Evolutionary conservation across 768 basidiomycete species (phyloP).

Genomic region (Xerocomus spinulosus): DNA sequence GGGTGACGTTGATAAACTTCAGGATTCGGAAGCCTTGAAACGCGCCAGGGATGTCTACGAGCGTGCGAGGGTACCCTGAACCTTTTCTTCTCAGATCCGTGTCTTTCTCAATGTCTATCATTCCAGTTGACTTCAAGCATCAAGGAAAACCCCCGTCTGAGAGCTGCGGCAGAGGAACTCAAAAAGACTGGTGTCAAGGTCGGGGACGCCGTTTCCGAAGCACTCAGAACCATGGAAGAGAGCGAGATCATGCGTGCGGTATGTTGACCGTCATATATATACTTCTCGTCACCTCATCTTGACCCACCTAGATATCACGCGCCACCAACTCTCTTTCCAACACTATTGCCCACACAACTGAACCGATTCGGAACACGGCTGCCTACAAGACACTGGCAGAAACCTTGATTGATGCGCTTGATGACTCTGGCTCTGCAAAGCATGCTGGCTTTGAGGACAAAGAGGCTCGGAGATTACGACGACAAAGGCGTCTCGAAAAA

Average conservation of each 20-base stretch:
- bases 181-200: conserved; percentile 86
- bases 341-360: conserved; percentile 84
- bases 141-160: conserved; percentile 89
- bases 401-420: conserved; percentile 85
- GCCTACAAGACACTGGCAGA: conserved; percentile 92
- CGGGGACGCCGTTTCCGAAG: conserved; percentile 90
- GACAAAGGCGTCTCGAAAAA: conserved; percentile 79
- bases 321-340: conserved; percentile 83
- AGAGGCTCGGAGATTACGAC: conserved; percentile 76
- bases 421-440: conserved; percentile 89
- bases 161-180: conserved; percentile 91
- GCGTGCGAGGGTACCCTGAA: conserved; percentile 84
- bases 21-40: conserved; percentile 96
- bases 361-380: conserved; percentile 93
- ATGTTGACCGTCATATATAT: conserved; percentile 27
- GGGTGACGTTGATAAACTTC: conserved; percentile 95
- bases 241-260: conserved; percentile 87
- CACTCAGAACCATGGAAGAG: conserved; percentile 91
- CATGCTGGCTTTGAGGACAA: conserved; percentile 96
- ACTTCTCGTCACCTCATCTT: not conserved
- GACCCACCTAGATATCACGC: conserved; percentile 59
- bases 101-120: conserved; percentile 4
- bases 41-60: conserved; percentile 89
- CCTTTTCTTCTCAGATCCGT: not conserved
- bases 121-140: conserved; percentile 84